Evolutionary conservation across 108 stramenopile species (phyloP), one percentile per base, ranked within the genome.

Genomic region (Schizochytrium sp.): DNA sequence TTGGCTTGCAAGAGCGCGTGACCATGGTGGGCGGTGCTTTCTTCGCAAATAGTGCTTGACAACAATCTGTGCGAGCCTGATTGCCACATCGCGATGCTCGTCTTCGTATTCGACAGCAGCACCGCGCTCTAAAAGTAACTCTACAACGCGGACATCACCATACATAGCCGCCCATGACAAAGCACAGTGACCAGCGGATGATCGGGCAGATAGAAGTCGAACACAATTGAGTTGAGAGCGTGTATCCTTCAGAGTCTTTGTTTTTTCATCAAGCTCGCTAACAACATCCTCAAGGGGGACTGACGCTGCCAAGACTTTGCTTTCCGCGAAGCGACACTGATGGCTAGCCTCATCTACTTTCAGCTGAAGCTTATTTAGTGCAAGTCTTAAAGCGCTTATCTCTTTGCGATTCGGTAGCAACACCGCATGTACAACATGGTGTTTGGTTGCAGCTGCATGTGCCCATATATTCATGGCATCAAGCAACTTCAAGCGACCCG

Each of bases 141-240:
- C 76, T 7, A 83, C 5, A 53, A 83, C 53, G 47, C 76, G 76
- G 38, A 55, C 50, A 42, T 83, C 53, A 38, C 76, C 76, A 40
- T 83, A 83, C 76, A 83, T 83, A 10, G 76, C 76, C 55, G 76
- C 76, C 76, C 76, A 83, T 5, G 76, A 83, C 0, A 83, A 53
- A 10, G 76, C 76, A 5, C 17, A 19, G 76, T 83, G 76, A 53
- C 76, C 76, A 0, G 76, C 76, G 5, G 12, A 28, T 1, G 76
- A 55, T 10, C 76, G 76, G 5, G 76, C 53, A n/a, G 76, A 83
- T 5, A 83, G 76, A 8, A 83, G 53, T 1, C 76, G 5, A 13
- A 83, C 76, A 42, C 76, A 83, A 53, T 83, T 13, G 76, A 55
- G 53, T 28, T 83, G 76, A 10, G 47, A 47, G 2, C 53, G 47